Percentiles rank a stretch among this genome's conserved stretches.
Evolutionary conservation across 2,329 filamentous ascomycete species (phyloP).

Genomic region (Akanthomyces lecanii): DNA sequence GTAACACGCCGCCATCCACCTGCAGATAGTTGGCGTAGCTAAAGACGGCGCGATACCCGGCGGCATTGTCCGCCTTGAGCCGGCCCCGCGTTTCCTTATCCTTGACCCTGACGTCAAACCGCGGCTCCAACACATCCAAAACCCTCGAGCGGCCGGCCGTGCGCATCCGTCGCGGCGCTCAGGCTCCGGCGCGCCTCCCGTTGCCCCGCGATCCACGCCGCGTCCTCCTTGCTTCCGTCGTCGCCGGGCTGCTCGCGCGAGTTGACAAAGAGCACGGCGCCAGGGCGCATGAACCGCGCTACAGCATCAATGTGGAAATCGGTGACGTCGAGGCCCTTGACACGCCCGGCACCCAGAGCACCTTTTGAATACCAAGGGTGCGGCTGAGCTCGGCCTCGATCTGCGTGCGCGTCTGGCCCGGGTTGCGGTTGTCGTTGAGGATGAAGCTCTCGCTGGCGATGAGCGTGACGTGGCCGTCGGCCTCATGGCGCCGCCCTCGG

Average conservation of each 20-base stretch:
- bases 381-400: constrained; percentile 17
- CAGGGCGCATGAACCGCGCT: constrained; percentile 13
- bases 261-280: constrained; percentile 1
- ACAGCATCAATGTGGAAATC: constrained; percentile 17
- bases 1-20: constrained; percentile 12
- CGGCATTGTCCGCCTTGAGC: neutral
- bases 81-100: neutral
- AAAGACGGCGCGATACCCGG: neutral
- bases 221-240: neutral
- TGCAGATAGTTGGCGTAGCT: constrained; percentile 13
- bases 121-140: constrained; percentile 2
- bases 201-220: neutral
- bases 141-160: constrained; percentile 1
- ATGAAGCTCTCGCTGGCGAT: constrained; percentile 15
- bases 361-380: constrained; percentile 11
- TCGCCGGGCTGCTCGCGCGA: neutral
- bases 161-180: constrained; percentile 1
- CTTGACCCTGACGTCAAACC: neutral
- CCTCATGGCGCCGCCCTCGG: constrained; percentile 9
- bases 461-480: constrained; percentile 17
- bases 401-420: neutral
- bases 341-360: constrained; percentile 18
- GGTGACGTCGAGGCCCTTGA: constrained; percentile 8
- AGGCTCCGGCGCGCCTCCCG: neutral
- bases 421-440: constrained; percentile 18